A percentile compares a stretch with the other conserved stretches of the same genome.
Evolutionary conservation across 306 rosid species (phyloP).

Genomic region (apple (Malus domestica)): ASM211411v1 NC_041804.1:40746001-40746500

Average conservation of each 20-base stretch:
- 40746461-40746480: too few relatives aligned
- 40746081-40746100: constrained; percentile 1
- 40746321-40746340: background rate
- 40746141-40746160: background rate
- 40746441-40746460: too few relatives aligned
- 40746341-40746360: background rate
- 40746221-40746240: constrained; percentile 87
- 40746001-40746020: background rate
- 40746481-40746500: too few relatives aligned
- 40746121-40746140: background rate
- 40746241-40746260: constrained; percentile 95
- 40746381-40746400: too few relatives aligned
- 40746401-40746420: too few relatives aligned
- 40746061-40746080: background rate
- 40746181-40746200: constrained; percentile 9
- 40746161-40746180: background rate
- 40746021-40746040: background rate
- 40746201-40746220: constrained; percentile 74
- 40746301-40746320: constrained; percentile 55
- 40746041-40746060: background rate
- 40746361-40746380: background rate
- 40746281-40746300: constrained; percentile 70
- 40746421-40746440: too few relatives aligned
- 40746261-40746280: constrained; percentile 97
- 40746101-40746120: background rate